Conservation (phyloP, 192 early-diverging fungal species). For the Podila epigama region DNA sequence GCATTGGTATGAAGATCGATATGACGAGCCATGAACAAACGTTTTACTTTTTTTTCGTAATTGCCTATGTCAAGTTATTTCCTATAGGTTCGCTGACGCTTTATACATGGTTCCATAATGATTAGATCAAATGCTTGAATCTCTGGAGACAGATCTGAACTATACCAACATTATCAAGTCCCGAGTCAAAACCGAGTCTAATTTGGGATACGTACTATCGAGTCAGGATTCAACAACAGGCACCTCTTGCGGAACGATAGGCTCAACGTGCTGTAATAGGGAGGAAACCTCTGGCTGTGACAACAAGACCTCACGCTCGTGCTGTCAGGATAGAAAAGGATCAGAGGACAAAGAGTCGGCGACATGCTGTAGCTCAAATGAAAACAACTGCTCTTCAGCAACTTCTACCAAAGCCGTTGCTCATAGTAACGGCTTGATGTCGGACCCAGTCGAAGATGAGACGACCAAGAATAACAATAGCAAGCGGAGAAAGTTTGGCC, state of each 20-base stretch:
- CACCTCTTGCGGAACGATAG: conserved; percentile 12
- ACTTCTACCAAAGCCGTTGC: background rate
- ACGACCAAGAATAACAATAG: background rate
- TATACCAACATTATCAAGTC: conserved; percentile 52
- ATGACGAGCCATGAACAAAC: too few species aligned
- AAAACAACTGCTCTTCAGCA: too few species aligned
- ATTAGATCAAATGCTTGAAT: conserved; percentile 24
- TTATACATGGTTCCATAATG: background rate
- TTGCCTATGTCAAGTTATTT: too few species aligned
- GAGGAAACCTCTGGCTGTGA: background rate
- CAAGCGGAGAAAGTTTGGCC: conserved; percentile 51
- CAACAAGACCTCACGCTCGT: background rate
- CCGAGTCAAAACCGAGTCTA: conserved; percentile 55
- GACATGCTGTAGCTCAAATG: too few species aligned
- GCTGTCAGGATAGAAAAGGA: conserved; percentile 6
- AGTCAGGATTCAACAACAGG: background rate
- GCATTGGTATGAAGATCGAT: conserved; percentile 43
- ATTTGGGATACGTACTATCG: conserved; percentile 30
- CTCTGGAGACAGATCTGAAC: conserved; percentile 7
- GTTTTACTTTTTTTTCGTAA: too few species aligned
- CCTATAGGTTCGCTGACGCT: background rate
- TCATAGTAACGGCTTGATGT: background rate
- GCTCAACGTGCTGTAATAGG: background rate
- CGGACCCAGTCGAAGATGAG: conserved; percentile 7
- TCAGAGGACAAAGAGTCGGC: too few species aligned